Evolutionary conservation across 495 filamentous ascomycete species (phyloP), one percentile per base, ranked within the genome.

Genomic region (Rostrohypoxylon terebratum): DNA sequence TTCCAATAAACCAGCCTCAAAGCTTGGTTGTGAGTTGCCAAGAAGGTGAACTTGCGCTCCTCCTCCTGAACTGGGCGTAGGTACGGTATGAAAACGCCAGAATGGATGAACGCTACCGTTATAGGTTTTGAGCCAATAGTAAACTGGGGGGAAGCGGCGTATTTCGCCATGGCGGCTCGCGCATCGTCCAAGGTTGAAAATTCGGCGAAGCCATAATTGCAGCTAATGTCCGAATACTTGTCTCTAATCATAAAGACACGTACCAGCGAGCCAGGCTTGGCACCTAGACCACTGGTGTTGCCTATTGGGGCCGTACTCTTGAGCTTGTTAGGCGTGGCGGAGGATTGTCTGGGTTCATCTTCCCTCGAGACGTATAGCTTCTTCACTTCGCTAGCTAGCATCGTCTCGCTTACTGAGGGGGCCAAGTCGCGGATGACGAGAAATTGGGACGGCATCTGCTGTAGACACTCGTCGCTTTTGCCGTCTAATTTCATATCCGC

Each of bases 141-240:
- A 71, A 97, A 97, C 69, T 91, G 93, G 5, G 93, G 89, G 48
- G 91, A 89, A 1, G 89, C 91, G 14, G 90, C 88, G 71, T 91
- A 91, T 66, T 94, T 92, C 4, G 84, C 82, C 64, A 96, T 80
- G 2, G 94, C 94, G 36, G 89, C 91, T 81, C 90, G 87, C 1
- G 94, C 93, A 79, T 97, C 94, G 81, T 93, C 79, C 44, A 85
- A 71, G 0, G 79, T 92, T n/a, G 87, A 89, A 76, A 95, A 97
- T 77, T 97, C 94, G 21, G 92, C 94, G 76, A 97, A 97, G 0
- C 94, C 94, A 73, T 93, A 97, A 53, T 90, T 88, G 90, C 92
- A 94, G 64, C 91, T 94, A 57, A 94, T 91, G 63, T 93, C 88
- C 18, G 83, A 90, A 51, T 84, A 85, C 66, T 91, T 85, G 73